Evolutionary conservation across 345 rosid genomes (phyloP), one percentile per base, ranked within the genome.

Genomic region (Cardamine occulta): DNA sequence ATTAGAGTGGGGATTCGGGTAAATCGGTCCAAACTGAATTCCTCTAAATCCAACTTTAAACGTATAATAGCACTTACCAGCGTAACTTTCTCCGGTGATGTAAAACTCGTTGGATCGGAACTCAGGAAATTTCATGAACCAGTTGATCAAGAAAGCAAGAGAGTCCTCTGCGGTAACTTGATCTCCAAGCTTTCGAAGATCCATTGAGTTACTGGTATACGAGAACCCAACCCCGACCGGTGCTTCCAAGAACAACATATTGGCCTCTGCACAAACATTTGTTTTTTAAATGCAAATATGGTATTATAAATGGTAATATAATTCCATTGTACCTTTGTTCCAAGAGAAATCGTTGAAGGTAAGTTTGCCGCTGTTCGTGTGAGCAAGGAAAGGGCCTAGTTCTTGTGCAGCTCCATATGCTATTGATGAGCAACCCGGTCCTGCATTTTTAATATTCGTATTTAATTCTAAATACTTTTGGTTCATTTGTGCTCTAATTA

Each of bases 171-270:
- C 89, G 15, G 89, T 83, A 54, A 81, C 79, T 48, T 55, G 9
- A 76, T 86, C 93, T 0, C 91, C 93, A 8, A 88, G 87, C 58
- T 74, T 63, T 9, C 32, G 13, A 29, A 89, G 59, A 72, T 88
- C 93, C 23, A 57, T 21, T 0, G 89, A 69, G 32, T 77, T 84
- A 80, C 83, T 92, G 14, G 96, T 82, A 82, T 92, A 92, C 1
- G 97, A 92, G 72, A 89, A 89, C 8, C 97, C 97, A 8, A 92
- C 97, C 1, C 97, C 97, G 5, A 85, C 87, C 1, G 97, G 97
- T 17, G 95, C 81, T 82, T 89, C 95, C 87, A 91, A 45, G 62
- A 88, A 91, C 63, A 89, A 71, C 84, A 91, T 72, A 75, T 91
- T 91, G 40, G 97, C 96, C 77, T 53, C 97, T 92, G 15, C 21